Evolutionary conservation across 257 asterid genomes (phyloP).

Genomic region (Jaltomata sinuosa): DNA sequence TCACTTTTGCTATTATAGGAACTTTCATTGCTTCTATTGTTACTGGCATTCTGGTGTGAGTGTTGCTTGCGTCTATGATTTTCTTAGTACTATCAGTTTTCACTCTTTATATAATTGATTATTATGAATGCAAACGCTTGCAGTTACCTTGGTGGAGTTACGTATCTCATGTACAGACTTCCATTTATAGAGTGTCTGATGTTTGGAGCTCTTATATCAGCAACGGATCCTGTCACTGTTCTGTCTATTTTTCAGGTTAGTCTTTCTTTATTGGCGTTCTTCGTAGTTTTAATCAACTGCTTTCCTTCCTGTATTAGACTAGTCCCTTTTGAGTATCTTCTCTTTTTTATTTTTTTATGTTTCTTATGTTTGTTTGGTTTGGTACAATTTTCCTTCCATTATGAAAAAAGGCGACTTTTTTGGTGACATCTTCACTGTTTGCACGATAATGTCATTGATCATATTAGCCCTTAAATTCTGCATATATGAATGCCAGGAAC

Average conservation of each 20-base stretch:
- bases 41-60: slow-evolving; percentile 95
- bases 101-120: neutral
- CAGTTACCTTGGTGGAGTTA: slow-evolving; percentile 86
- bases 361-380: neutral
- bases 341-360: neutral
- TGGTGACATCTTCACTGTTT: neutral
- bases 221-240: slow-evolving; percentile 97
- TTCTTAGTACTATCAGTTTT: neutral
- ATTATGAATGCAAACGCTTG: slow-evolving; percentile 13
- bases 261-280: neutral
- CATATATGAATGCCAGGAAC: neutral
- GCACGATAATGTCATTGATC: neutral
- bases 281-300: neutral
- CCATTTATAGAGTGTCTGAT: slow-evolving; percentile 96
- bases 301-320: neutral
- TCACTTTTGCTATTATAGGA: slow-evolving; percentile 82
- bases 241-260: slow-evolving; percentile 93
- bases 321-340: neutral
- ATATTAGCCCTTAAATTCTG: neutral
- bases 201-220: slow-evolving; percentile 99
- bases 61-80: slow-evolving; percentile 1
- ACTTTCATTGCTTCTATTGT: slow-evolving; percentile 85
- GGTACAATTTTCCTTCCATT: neutral
- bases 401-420: neutral
- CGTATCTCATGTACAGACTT: slow-evolving; percentile 76